Base-by-base conservation (phyloP, 495 filamentous ascomycete genomes). In the Aspergillus olivimuriae region DNA sequence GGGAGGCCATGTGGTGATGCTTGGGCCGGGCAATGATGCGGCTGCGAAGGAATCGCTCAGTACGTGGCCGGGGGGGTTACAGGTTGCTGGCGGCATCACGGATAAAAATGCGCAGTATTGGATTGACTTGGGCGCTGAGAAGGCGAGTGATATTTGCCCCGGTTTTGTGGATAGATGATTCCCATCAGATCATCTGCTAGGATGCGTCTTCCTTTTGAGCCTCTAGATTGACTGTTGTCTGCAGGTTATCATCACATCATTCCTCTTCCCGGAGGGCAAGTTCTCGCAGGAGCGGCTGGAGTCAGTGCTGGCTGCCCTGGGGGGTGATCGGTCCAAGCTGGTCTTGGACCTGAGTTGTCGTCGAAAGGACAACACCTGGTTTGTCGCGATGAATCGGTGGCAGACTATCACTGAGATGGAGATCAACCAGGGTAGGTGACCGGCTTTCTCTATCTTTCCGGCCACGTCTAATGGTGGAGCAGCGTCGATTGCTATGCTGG, bases 361-460 rank as follows among this genome's bases (percentile, higher is more conserved):
- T 33, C 68, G 78, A 34, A 78, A 80, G 44, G 86, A 75, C 14
- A 69, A 78, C 11, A 76, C 77, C 10, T 98, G 92, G 90, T 83
- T 87, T 47, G 91, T 98, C 21, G 91, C 92, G 31, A 98, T 92
- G 87, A 84, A 97, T 60, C 91, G 94, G 63, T 98, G 92, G 92
- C 91, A 96, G 69, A 91, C 86, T 3, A 81, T 97, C 45, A 97
- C 92, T 1, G 87, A 95, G 58, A 89, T 94, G 82, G 91, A 96
- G 55, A 80, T 97, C 43, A 87, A 80, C 55, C 69, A 84, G 70
- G 83, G 92, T 87, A 17, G 11, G 0, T 34, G 2, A 4, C 17
- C 20, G 2, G 8, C 28, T n/a, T 15, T 34, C n/a, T 12, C 16
- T 33, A 18, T 39, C 17, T 4, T 14, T 14, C 20, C 28, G n/a